Conservation (phyloP, 306 rosid species). For the Vigna reflexopilosa region DNA sequence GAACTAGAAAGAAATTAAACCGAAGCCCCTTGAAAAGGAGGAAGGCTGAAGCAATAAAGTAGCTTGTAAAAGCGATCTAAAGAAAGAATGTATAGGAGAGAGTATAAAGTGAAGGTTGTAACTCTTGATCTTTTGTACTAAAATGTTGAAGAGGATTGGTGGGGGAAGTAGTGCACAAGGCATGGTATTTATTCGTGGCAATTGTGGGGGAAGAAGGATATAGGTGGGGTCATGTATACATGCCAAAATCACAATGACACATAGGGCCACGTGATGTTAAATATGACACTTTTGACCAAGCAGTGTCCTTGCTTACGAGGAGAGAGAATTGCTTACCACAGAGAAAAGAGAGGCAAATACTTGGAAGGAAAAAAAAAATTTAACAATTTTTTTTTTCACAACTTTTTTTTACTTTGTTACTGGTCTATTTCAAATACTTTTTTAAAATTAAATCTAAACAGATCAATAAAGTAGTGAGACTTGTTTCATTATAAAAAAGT, state of each 20-base stretch:
- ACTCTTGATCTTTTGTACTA: slow-evolving; percentile 29
- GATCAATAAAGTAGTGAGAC: too few relatives aligned
- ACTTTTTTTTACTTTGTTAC: too few relatives aligned
- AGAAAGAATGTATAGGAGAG: slow-evolving; percentile 6
- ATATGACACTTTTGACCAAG: slow-evolving; percentile 50
- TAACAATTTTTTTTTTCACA: too few relatives aligned
- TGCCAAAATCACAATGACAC: slow-evolving; percentile 17
- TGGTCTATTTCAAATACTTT: too few relatives aligned
- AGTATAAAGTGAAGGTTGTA: slow-evolving; percentile 6
- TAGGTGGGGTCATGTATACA: slow-evolving; percentile 44
- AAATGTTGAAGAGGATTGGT: slow-evolving; percentile 43
- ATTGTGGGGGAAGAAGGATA: slow-evolving; percentile 46
- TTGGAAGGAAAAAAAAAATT: not conserved
- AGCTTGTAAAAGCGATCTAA: not conserved
- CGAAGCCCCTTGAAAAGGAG: not conserved
- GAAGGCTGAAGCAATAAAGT: not conserved
- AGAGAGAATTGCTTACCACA: not conserved
- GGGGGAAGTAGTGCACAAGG: slow-evolving; percentile 42
- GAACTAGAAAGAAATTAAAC: not conserved
- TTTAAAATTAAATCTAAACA: too few relatives aligned
- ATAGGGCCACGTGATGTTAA: slow-evolving; percentile 42
- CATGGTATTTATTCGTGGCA: slow-evolving; percentile 45
- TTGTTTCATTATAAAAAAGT: too few relatives aligned
- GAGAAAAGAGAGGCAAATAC: slow-evolving; percentile 15
- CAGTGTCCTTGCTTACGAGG: slow-evolving; percentile 17